phyloP scores from a whole-genome alignment of 2,329 filamentous ascomycete species.

The Venturia nashicola region DNA sequence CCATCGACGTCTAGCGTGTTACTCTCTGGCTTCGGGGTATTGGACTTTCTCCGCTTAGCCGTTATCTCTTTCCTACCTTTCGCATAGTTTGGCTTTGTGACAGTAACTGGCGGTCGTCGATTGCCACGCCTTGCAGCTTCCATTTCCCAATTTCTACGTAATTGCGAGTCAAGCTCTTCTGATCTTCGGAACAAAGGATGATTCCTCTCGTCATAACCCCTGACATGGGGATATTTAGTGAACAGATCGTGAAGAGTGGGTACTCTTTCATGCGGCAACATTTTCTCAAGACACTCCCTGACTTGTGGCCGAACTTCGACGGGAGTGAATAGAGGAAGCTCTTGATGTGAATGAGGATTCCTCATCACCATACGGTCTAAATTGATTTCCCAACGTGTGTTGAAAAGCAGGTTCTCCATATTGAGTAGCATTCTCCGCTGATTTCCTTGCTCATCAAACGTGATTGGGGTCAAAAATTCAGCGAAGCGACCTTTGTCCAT shows the following conservation, averaged over 20 bases:
- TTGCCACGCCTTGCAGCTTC: not conserved
- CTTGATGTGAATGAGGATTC: not conserved
- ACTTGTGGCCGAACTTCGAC: not conserved
- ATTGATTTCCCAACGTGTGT: not conserved
- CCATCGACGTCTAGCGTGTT: not conserved
- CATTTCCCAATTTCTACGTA: not conserved
- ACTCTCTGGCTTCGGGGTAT: not conserved
- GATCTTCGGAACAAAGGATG: not conserved
- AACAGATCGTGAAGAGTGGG: not conserved
- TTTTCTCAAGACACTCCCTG: not conserved
- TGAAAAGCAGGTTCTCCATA: not conserved
- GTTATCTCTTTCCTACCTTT: not conserved
- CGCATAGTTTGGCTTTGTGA: not conserved
- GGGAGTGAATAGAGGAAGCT: not conserved
- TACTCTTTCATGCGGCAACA: not conserved
- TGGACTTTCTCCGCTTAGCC: not conserved
- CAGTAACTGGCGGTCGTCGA: not conserved
- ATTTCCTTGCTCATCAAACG: not conserved
- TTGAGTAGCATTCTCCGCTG: not conserved
- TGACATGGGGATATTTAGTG: not conserved
- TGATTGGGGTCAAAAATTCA: not conserved
- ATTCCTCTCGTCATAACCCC: not conserved
- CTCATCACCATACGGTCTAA: not conserved
- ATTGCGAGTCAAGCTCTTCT: not conserved
- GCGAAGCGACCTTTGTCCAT: conserved; percentile 3